Base-by-base conservation (phyloP, 2,329 filamentous ascomycete species). In the Sordariomycetes sp. region DNA sequence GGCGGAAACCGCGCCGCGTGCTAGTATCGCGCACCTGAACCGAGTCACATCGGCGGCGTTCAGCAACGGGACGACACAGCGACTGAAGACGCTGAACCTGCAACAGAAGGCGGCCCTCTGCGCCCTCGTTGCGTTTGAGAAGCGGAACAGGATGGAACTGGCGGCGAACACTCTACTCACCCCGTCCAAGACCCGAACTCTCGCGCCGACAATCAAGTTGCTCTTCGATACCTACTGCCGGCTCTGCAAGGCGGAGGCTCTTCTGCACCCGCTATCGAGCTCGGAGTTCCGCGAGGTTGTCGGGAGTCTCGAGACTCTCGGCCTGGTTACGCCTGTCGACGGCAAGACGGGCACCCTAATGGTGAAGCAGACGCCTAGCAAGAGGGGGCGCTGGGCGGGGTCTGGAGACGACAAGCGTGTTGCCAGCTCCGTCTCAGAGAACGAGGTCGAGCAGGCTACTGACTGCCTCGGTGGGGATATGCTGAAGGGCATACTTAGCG, bases 81-180 rank as follows among this genome's bases (percentile, higher is more conserved):
- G 94, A 59, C 81, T 99, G 15, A 86, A 88, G 69, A 84, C 85
- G 4, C 81, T 99, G 58, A 99, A 97, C 67, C 78, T 99, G 2
- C 95, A 99, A 67, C 94, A 99, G 70, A 97, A 96, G 69, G 94
- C 92, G 3, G 90, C 92, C 0, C 78, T 99, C 10, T 99, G 94
- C 72, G 84, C 92, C 0, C 77, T 99, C 15, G 79, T 92, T 45
- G 89, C 90, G 2, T 82, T 94, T n/a, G 91, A 96, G 68, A 89
- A 87, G 64, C 84, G 83, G 61, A 86, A 81, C 62, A 77, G 82
- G 54, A 73, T 73, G 8, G 64, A 59, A 57, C 72, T 75, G 58
- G 80, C 72, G 42, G 63, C 70, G 22, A 66, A 65, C 36, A 63
- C 70, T 35, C 65, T 68, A 39, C 64, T 65, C 45, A 84, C 86